phyloP scores from a whole-genome alignment of 805 yeast species.

The Candida nemodendra region DNA sequence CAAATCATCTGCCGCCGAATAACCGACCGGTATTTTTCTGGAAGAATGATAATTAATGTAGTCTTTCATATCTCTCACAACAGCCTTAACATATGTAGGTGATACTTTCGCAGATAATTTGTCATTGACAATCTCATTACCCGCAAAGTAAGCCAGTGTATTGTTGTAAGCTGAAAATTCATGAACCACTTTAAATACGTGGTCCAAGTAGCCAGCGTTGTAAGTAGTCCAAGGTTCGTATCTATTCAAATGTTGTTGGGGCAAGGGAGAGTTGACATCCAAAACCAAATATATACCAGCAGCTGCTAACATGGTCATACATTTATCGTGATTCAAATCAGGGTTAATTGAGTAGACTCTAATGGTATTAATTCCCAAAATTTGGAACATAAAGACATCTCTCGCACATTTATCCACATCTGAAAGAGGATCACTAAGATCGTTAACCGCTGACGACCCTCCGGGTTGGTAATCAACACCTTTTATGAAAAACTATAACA shows the following conservation, averaged over 20 bases:
- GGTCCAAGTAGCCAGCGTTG: constrained; percentile 64
- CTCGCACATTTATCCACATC: constrained; percentile 72
- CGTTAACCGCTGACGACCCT: constrained; percentile 76
- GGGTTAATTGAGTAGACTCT: constrained; percentile 88
- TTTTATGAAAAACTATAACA: constrained; percentile 64
- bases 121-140: constrained; percentile 88
- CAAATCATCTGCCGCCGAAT: constrained; percentile 94
- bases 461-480: constrained; percentile 98
- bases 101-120: constrained; percentile 63
- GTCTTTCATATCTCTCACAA: constrained; percentile 76
- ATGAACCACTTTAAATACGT: constrained; percentile 74
- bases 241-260: constrained; percentile 76
- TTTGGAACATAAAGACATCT: constrained; percentile 77
- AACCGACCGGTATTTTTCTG: constrained; percentile 83
- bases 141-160: constrained; percentile 88
- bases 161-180: constrained; percentile 84
- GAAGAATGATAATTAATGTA: constrained; percentile 60
- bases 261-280: constrained; percentile 87
- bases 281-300: constrained; percentile 91
- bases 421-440: constrained; percentile 68
- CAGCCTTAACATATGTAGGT: constrained; percentile 74
- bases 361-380: constrained; percentile 81
- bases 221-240: constrained; percentile 94
- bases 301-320: constrained; percentile 87
- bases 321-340: constrained; percentile 74